A percentile compares a stretch with the other conserved stretches of the same genome.
Evolutionary conservation across 192 early-diverging fungal genomes (phyloP).

Genomic region (Coemansia reversa): DNA sequence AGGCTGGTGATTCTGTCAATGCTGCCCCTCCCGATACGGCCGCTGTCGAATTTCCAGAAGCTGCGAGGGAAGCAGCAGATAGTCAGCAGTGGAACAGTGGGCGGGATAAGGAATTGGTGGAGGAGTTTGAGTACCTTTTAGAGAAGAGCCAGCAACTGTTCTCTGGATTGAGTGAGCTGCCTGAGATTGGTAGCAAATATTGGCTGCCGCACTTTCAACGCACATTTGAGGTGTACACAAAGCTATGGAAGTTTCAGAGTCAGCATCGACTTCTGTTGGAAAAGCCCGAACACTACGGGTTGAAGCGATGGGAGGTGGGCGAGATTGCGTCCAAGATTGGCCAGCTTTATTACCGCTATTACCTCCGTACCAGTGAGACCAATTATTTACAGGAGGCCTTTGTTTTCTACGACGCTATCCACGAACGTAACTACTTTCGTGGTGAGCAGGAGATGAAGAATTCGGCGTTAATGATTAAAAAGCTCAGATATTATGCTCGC

Average conservation of each 20-base stretch:
- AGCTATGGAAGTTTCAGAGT: constrained; percentile 96
- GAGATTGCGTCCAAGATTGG: constrained; percentile 99
- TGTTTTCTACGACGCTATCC: constrained; percentile 95
- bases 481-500: constrained; percentile 95
- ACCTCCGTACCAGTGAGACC: constrained; percentile 91
- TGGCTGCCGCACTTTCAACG: constrained; percentile 93
- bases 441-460: constrained; percentile 92
- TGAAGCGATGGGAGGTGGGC: constrained; percentile 97
- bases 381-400: constrained; percentile 94
- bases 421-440: constrained; percentile 90
- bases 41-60: neutral
- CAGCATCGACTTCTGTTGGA: constrained; percentile 82
- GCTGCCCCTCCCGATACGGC: neutral
- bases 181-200: constrained; percentile 54
- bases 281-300: constrained; percentile 82
- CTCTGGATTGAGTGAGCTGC: constrained; percentile 69
- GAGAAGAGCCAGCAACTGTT: constrained; percentile 98
- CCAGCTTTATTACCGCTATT: constrained; percentile 82
- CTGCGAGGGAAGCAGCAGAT: neutral
- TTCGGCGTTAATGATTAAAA: constrained; percentile 92
- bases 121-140: constrained; percentile 91
- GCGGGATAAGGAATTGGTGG: constrained; percentile 57
- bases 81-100: constrained; percentile 16
- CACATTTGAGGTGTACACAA: constrained; percentile 97
- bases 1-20: neutral